Evolutionary conservation across 2,329 filamentous ascomycete genomes (phyloP).

Genomic region (Colletotrichum sp.): DNA sequence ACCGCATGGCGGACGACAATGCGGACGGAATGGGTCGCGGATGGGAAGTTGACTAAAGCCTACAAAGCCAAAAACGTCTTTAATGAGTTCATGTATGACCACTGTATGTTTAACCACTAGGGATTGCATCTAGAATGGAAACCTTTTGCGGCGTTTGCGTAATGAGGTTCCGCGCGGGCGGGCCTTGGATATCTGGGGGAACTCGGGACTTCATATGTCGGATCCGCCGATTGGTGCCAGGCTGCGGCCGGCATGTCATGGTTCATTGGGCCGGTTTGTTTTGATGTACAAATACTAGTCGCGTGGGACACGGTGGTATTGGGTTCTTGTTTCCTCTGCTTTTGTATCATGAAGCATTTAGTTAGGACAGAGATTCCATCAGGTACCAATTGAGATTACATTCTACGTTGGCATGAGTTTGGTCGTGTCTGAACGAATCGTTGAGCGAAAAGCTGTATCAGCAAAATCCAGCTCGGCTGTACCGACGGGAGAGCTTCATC

Average conservation of each 20-base stretch:
- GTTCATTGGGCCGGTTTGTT: background rate
- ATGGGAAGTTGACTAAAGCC: slow-evolving; percentile 22
- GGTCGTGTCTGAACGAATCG: background rate
- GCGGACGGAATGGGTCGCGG: slow-evolving; percentile 12
- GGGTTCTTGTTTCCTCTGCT: background rate
- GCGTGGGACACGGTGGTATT: background rate
- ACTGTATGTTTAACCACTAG: slow-evolving; percentile 9
- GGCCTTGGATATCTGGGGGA: background rate
- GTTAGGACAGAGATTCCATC: background rate
- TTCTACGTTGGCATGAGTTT: background rate
- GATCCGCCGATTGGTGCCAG: background rate
- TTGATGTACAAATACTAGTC: background rate
- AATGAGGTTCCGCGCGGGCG: background rate
- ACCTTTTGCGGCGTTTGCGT: background rate
- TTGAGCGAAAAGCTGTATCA: background rate
- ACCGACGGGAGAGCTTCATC: background rate
- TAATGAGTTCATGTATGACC: slow-evolving; percentile 20
- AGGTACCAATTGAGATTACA: background rate
- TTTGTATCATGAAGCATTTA: slow-evolving; percentile 6
- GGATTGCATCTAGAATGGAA: slow-evolving; percentile 11
- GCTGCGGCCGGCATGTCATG: background rate
- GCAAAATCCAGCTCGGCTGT: background rate
- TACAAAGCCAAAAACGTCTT: background rate
- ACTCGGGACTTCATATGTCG: background rate
- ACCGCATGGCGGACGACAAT: slow-evolving; percentile 20